phyloP scores from a whole-genome alignment of 2,329 filamentous ascomycete species.

The Pestalotiopsis sp. region DNA sequence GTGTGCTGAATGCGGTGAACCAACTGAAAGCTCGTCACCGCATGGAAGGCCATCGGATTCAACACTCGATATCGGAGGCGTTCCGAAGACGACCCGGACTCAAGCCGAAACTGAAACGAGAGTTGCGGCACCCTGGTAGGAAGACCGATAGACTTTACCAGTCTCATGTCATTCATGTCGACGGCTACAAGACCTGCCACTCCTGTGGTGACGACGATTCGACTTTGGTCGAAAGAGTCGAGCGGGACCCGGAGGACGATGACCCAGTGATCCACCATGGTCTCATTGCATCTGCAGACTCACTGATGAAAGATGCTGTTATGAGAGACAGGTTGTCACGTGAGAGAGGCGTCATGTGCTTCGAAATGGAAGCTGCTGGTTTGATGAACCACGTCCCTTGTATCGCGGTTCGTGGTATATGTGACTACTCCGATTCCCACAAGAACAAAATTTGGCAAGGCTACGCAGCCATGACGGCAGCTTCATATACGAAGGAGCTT shows the following conservation, averaged over 20 bases:
- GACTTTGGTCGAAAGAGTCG: not conserved
- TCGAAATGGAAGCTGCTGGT: not conserved
- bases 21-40: not conserved
- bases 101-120: not conserved
- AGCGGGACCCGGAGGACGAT: not conserved
- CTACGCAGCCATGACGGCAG: not conserved
- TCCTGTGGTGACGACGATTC: not conserved
- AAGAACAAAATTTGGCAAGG: conserved; percentile 1
- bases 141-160: not conserved
- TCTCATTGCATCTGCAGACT: not conserved
- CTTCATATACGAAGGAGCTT: not conserved
- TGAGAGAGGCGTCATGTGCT: not conserved
- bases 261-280: not conserved
- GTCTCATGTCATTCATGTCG: not conserved
- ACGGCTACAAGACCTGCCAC: not conserved
- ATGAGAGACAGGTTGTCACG: not conserved
- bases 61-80: not conserved
- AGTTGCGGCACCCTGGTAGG: not conserved
- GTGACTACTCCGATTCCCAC: not conserved
- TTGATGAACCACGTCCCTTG: not conserved
- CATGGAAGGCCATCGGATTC: not conserved
- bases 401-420: not conserved
- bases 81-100: not conserved
- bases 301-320: not conserved
- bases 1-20: not conserved